phyloP scores from a whole-genome alignment of 179 eudicot species.

The Carnegiea gigantea region DNA sequence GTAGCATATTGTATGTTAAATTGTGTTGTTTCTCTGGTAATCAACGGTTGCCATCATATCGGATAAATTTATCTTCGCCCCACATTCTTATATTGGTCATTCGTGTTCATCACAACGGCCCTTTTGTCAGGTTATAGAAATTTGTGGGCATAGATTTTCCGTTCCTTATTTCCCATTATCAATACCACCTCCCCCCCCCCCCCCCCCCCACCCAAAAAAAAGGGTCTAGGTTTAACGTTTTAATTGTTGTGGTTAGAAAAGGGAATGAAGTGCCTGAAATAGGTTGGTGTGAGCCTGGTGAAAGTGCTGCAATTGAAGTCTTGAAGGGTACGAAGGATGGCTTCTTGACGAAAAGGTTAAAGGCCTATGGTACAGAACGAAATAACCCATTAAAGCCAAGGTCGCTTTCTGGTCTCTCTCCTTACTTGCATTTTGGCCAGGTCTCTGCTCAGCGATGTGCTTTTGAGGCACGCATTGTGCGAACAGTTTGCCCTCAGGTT shows the following conservation, averaged over 20 bases:
- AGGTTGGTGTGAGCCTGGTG: slow-evolving; percentile 96
- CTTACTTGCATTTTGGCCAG: slow-evolving; percentile 96
- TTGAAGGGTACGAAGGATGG: slow-evolving; percentile 69
- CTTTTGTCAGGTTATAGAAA: not conserved
- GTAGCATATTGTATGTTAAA: not conserved
- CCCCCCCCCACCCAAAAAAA: not conserved
- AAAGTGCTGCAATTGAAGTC: slow-evolving; percentile 73
- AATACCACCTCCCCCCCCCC: not conserved
- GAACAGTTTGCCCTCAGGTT: slow-evolving; percentile 72
- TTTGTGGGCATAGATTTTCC: not conserved
- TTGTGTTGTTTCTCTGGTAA: not conserved
- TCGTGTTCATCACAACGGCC: not conserved
- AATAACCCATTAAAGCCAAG: slow-evolving; percentile 77
- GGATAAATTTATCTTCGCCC: not conserved
- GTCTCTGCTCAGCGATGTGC: slow-evolving; percentile 97
- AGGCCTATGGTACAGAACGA: slow-evolving; percentile 64
- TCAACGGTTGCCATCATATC: not conserved
- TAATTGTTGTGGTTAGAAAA: slow-evolving; percentile 45
- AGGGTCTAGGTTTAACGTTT: slow-evolving; percentile 6
- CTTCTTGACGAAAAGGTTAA: slow-evolving; percentile 76
- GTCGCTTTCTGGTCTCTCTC: slow-evolving; percentile 93
- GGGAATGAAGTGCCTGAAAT: slow-evolving; percentile 94
- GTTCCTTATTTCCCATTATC: not conserved
- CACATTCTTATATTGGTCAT: not conserved
- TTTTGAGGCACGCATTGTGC: slow-evolving; percentile 72